Base-by-base conservation (phyloP, 2,329 filamentous ascomycete genomes). In the Trichoderma sp. region DNA sequence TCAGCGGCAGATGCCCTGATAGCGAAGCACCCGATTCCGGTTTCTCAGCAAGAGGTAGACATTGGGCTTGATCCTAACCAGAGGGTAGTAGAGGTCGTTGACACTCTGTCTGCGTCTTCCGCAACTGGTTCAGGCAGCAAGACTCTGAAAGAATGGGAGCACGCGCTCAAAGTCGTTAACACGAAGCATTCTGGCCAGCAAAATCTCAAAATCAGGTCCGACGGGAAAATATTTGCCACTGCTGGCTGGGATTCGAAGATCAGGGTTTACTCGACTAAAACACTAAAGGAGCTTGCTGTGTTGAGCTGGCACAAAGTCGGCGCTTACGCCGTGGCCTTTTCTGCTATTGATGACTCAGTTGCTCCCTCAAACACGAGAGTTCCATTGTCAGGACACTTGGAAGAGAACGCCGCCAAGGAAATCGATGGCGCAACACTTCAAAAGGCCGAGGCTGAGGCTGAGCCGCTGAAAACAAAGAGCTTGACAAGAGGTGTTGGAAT, bases 111-210 rank as follows among this genome's bases (percentile, higher is more conserved):
- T 53, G 69, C 70, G 0, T 10, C 59, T 21, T 27, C 70, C 4
- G 47, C 37, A 10, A 21, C 1, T 5, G n/a, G 0, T 5, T 27
- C 49, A 3, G 5, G 64, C n/a, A 33, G 56, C 68, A 77, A 70
- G 5, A 71, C 66, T 16, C 65, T 74, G 24, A 72, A 78, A 33
- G 73, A 75, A 4, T 81, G 80, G 76, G 81, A 80, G 13, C 76
- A 85, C 65, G 86, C 90, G 0, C 75, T 90, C 62, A 92, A 90
- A 74, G 79, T 81, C 0, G 72, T 89, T 56, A 89, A 95, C 74
- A 97, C 95, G 1, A 95, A 91, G 76, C 96, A 98, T 78, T 87
- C 94, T 0, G 96, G 96, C 1, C 95, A 98, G 78, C 96, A 99
- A 79, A 88, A 89, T 13, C 81, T 99, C 7, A 82, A 81, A 4